These are phyloP conservation scores for Hemisphaericaspora subhashii DNA, from an alignment of 1,139 yeast genomes.

Conservation along the genomic window DNA sequence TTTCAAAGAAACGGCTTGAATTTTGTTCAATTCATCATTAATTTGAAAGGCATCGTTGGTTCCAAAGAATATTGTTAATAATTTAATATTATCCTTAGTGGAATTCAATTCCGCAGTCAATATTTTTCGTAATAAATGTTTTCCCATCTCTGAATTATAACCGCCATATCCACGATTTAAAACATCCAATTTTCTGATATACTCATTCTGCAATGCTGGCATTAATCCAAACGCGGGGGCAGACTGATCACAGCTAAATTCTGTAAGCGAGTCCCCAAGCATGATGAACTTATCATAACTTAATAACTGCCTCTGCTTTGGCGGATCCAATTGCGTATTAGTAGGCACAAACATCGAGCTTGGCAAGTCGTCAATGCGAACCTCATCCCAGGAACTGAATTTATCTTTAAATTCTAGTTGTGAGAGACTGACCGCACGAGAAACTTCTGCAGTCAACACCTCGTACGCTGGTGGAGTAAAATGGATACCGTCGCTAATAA, in stretches of 20 bases:
- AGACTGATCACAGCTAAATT: conserved; percentile 41
- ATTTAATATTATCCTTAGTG: conserved; percentile 24
- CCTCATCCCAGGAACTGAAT: conserved; percentile 40
- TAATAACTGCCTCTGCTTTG: conserved; percentile 13
- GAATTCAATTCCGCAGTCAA: conserved; percentile 41
- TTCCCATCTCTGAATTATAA: conserved; percentile 56
- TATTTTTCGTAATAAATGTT: conserved; percentile 45
- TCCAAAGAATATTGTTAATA: conserved; percentile 69
- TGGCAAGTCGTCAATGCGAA: conserved; percentile 17
- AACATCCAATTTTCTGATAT: conserved; percentile 54
- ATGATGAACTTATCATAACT: conserved; percentile 49
- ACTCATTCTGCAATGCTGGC: conserved; percentile 47
- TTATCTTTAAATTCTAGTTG: conserved; percentile 34
- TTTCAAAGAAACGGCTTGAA: conserved; percentile 55
- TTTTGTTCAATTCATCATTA: conserved; percentile 52
- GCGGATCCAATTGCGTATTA: background rate
- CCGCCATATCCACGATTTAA: conserved; percentile 65
- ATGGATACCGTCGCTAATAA: conserved; percentile 81
- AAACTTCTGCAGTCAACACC: conserved; percentile 46
- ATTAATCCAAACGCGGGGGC: conserved; percentile 47
- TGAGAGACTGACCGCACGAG: conserved; percentile 45
- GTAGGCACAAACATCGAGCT: background rate
- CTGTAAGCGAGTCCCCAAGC: conserved; percentile 73
- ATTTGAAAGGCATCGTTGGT: conserved; percentile 62
- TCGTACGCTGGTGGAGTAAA: conserved; percentile 59